Percentiles rank a stretch among this genome's conserved stretches.
phyloP scores from a whole-genome alignment of 495 filamentous ascomycete genomes.

The Penicillium cinerascens region DNA sequence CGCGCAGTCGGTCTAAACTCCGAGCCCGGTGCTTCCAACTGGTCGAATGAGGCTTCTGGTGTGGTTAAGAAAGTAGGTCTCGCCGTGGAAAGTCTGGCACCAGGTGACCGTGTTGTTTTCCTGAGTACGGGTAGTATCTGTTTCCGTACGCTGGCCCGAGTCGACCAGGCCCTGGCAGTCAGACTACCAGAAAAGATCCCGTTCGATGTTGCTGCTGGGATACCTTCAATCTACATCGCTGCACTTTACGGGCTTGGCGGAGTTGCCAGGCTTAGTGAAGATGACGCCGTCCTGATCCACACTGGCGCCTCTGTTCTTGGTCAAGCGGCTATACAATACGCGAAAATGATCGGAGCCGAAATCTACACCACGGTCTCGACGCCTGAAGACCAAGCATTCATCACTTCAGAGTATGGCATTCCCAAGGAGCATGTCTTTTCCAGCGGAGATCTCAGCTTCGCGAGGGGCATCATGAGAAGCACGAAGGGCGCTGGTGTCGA shows the following conservation, averaged over 20 bases:
- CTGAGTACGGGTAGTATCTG: background rate
- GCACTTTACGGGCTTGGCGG: constrained; percentile 30
- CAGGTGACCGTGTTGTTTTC: constrained; percentile 22
- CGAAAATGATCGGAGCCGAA: constrained; percentile 27
- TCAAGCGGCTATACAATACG: constrained; percentile 45
- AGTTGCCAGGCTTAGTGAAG: constrained; percentile 17
- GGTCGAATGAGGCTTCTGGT: constrained; percentile 16
- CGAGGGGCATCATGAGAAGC: constrained; percentile 40
- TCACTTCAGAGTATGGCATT: constrained; percentile 37
- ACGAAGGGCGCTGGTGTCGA: constrained; percentile 55
- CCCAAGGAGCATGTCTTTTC: constrained; percentile 45
- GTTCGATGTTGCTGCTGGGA: constrained; percentile 21
- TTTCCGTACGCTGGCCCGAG: constrained; percentile 14
- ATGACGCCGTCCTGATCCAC: constrained; percentile 49
- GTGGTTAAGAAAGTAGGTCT: constrained; percentile 9
- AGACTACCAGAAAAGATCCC: constrained; percentile 20
- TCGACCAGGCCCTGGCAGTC: constrained; percentile 9
- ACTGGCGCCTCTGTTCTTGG: constrained; percentile 45
- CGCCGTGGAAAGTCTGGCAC: background rate
- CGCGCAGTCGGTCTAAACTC: constrained; percentile 14
- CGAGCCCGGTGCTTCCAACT: background rate
- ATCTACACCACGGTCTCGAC: constrained; percentile 48
- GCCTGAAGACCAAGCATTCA: constrained; percentile 34
- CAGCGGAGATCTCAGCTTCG: constrained; percentile 44
- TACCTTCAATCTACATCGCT: constrained; percentile 27